Percentiles rank a stretch among this genome's conserved stretches.
phyloP scores from a whole-genome alignment of 2,329 filamentous ascomycete genomes.

The Endoconidiophora polonica region DNA sequence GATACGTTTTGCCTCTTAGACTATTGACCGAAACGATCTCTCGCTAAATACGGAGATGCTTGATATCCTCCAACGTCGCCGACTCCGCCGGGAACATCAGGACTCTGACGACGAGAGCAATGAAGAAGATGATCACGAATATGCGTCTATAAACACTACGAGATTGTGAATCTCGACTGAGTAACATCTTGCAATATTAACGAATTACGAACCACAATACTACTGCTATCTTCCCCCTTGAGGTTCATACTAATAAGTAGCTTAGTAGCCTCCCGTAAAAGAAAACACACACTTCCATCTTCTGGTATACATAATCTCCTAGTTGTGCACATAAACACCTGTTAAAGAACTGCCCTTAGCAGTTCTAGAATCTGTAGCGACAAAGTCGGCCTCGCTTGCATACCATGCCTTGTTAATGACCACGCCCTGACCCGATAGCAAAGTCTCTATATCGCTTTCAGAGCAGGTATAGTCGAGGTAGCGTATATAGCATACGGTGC shows the following conservation, averaged over 20 bases:
- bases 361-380: not conserved
- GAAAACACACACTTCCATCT: not conserved
- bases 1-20: not conserved
- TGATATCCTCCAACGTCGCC: slow-evolving; percentile 5
- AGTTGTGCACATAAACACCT: slow-evolving; percentile 3
- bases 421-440: not conserved
- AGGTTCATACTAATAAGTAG: too few species aligned
- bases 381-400: not conserved
- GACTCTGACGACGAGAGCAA: slow-evolving; percentile 8
- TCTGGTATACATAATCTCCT: not conserved
- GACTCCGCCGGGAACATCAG: not conserved
- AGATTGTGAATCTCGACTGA: not conserved
- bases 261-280: too few species aligned
- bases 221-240: not conserved
- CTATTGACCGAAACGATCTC: slow-evolving; percentile 2
- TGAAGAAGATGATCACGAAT: slow-evolving; percentile 8
- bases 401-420: slow-evolving; percentile 10
- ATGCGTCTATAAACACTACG: slow-evolving; percentile 8
- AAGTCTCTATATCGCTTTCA: slow-evolving; percentile 22
- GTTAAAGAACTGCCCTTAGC: not conserved
- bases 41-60: slow-evolving; percentile 4
- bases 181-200: not conserved
- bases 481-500: slow-evolving; percentile 43
- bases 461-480: slow-evolving; percentile 33
- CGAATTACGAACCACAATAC: not conserved